Evolutionary conservation across 106 monocot genomes (phyloP), one percentile per base, ranked within the genome.

Genomic region (Platanthera zijinensis): DNA sequence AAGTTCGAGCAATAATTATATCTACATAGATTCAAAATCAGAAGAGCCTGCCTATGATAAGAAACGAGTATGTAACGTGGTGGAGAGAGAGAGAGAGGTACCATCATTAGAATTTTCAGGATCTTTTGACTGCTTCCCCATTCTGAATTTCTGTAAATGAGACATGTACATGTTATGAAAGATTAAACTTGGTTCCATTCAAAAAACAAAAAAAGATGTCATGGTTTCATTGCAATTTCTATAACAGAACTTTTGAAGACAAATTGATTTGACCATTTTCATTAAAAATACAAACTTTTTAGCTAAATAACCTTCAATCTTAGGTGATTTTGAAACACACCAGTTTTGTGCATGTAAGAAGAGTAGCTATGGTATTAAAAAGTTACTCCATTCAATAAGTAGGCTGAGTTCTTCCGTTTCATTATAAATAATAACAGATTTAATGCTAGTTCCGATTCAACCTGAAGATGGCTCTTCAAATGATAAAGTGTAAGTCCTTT

Each of bases 391-490:
- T 47, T 70, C 11, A 70, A 70, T 14, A 70, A 9, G 12, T 67
- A 39, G 67, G 48, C 0, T 48, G 48, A 48, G 45, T 70, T 70
- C 8, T 8, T 25, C 7, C 2, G 69, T 69, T 39, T 46, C 32
- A 13, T 9, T 69, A 28, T 5, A 70, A 70, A 70, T 70, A 47
- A 17, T 48, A 70, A 70, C 11, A 47, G 14, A 70, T 12, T 7
- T 19, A 22, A 50, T 72, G 19, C 50, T 11, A 51, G 51, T 21
- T 50, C 11, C 21, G 72, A 72, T 9, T 6, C 22, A 51, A 72
- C 72, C 72, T 72, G 72, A 72, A 72, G 72, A 72, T 72, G 72
- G 51, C 72, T 72, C 72, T 72, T 72, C 46, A 72, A 51, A 72
- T 72, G 72, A 51, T 72, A 72, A 5, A 72, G 72, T 10, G 72